These are phyloP conservation scores for Tuber umbilicatum DNA, from an alignment of 495 filamentous ascomycete species.

Conservation along the genomic window DNA sequence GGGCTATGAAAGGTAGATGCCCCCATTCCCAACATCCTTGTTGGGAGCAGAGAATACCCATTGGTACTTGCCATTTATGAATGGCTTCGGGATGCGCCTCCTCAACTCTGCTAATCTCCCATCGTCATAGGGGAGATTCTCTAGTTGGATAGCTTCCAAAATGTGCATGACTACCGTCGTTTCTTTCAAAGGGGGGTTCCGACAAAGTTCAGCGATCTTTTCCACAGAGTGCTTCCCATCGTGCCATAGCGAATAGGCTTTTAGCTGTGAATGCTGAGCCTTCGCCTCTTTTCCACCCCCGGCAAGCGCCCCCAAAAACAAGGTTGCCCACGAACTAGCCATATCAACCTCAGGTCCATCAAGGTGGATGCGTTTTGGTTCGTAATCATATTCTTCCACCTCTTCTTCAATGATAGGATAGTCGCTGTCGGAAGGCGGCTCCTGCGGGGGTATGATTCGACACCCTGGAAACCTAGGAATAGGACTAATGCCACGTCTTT, in stretches of 20 bases:
- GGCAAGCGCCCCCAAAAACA: constrained; percentile 1
- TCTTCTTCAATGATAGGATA: neutral
- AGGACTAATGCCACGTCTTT: constrained; percentile 58
- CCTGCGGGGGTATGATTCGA: constrained; percentile 12
- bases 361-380: neutral
- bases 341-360: constrained; percentile 6
- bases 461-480: constrained; percentile 58
- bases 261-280: constrained; percentile 44
- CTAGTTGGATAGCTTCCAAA: constrained; percentile 18
- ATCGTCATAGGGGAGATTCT: constrained; percentile 19
- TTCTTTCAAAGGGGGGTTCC: constrained; percentile 51
- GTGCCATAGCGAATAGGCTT: constrained; percentile 60
- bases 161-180: constrained; percentile 27
- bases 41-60: neutral
- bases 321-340: constrained; percentile 3
- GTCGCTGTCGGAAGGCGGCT: neutral
- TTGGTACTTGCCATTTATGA: constrained; percentile 4
- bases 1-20: neutral
- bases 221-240: constrained; percentile 45
- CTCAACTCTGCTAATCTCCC: constrained; percentile 4
- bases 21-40: neutral
- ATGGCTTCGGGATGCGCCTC: neutral
- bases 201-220: constrained; percentile 49
- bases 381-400: neutral
- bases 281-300: neutral